Conservation (phyloP, 2,329 filamentous ascomycete species). For the Aureobasidium melanogenum region DNA sequence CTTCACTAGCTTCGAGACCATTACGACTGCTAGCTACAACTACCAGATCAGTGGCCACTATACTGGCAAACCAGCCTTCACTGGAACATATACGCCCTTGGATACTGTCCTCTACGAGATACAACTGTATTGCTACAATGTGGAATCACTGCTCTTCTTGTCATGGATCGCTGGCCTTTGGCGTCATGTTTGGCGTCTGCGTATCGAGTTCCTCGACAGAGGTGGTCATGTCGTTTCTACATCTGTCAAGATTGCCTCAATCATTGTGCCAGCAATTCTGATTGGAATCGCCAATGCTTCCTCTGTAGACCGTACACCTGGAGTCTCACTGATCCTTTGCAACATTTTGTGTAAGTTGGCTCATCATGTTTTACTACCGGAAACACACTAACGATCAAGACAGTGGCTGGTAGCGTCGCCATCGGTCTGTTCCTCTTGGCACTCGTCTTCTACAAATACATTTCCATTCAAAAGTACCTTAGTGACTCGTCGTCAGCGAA, state of each 20-base stretch:
- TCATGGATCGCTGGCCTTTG: constrained; percentile 4
- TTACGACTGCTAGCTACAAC: not conserved
- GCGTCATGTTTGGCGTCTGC: constrained; percentile 5
- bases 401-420: not conserved
- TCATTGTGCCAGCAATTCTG: not conserved
- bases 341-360: not conserved
- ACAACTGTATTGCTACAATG: constrained; percentile 8
- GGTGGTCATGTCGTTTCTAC: not conserved
- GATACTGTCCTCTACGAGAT: not conserved
- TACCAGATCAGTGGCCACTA: not conserved
- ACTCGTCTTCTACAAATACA: constrained; percentile 11
- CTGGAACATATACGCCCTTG: not conserved
- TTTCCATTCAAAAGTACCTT: constrained; percentile 2
- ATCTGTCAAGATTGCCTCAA: not conserved
- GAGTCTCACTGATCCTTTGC: not conserved
- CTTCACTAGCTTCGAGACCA: not conserved
- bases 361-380: too few relatives aligned
- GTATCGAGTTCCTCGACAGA: not conserved
- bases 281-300: constrained; percentile 4
- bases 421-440: not conserved
- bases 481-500: not conserved
- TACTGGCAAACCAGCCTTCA: not conserved
- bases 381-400: not conserved
- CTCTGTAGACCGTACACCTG: not conserved
- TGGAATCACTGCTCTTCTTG: constrained; percentile 2